Percentiles rank a stretch among this genome's conserved stretches.
Evolutionary conservation across 140 eudicot genomes (phyloP).

Genomic region (Anethum foeniculum): DNA sequence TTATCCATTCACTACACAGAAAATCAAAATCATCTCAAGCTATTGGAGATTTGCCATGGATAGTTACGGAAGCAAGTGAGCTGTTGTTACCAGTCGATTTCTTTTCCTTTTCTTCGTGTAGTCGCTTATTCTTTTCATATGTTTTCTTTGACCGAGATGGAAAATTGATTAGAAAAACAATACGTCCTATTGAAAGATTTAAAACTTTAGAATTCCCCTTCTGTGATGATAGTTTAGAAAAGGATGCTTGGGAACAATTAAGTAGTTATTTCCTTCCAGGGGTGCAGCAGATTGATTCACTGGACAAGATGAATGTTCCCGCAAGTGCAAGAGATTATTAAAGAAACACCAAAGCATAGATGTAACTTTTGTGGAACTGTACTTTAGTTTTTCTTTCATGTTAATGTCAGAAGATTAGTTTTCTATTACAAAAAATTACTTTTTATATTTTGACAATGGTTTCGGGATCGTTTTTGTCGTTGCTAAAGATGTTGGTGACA

Average conservation of each 20-base stretch:
- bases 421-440: too few relatives aligned
- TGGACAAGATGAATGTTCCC: too few relatives aligned
- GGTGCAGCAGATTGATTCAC: too few relatives aligned
- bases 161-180: neutral
- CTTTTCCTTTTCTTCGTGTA: neutral
- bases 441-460: too few relatives aligned
- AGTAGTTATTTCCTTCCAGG: too few relatives aligned
- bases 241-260: conserved; percentile 13
- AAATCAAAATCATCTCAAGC: neutral
- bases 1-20: neutral
- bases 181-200: neutral
- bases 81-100: neutral
- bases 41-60: neutral
- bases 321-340: too few relatives aligned
- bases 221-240: neutral
- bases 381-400: too few relatives aligned
- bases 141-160: neutral
- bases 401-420: too few relatives aligned
- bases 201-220: neutral
- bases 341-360: too few relatives aligned
- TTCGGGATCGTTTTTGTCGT: too few relatives aligned
- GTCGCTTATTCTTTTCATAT: neutral
- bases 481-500: too few relatives aligned
- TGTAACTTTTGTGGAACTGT: too few relatives aligned
- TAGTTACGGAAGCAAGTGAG: neutral